Evolutionary conservation across 179 eudicot species (phyloP).

Genomic region (Spinacia oleracea): DNA sequence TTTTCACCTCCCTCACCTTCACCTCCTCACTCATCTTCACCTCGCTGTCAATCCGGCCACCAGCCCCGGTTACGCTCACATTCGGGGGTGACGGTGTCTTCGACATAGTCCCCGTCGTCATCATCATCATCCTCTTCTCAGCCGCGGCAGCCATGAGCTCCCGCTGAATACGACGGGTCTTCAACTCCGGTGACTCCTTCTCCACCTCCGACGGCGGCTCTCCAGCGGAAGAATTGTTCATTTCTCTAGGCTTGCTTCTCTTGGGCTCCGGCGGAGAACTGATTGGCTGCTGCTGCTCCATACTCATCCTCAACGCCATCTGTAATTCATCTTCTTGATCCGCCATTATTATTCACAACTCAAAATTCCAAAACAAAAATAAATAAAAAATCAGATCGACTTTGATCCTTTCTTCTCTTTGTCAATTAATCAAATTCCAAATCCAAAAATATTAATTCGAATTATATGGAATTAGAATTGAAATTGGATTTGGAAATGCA

Average conservation of each 20-base stretch:
- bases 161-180: slow-evolving; percentile 57
- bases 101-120: slow-evolving; percentile 29
- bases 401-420: background rate
- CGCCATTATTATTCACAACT: slow-evolving; percentile 33
- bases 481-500: background rate
- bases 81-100: background rate
- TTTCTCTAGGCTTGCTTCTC: slow-evolving; percentile 66
- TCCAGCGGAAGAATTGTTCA: background rate
- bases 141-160: slow-evolving; percentile 90
- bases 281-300: slow-evolving; percentile 45
- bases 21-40: slow-evolving; percentile 25
- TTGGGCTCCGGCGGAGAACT: slow-evolving; percentile 78
- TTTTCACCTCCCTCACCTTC: slow-evolving; percentile 23
- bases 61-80: background rate
- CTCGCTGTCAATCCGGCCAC: slow-evolving; percentile 17
- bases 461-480: background rate
- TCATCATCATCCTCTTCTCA: slow-evolving; percentile 72
- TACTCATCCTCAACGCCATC: slow-evolving; percentile 86
- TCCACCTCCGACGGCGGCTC: slow-evolving; percentile 23
- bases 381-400: background rate
- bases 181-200: slow-evolving; percentile 61
- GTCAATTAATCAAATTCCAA: background rate
- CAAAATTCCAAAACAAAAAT: no score
- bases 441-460: background rate
- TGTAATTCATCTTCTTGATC: slow-evolving; percentile 85